Evolutionary conservation across 108 stramenopile genomes (phyloP).

Genomic region (Mediolabrus comicus): DNA sequence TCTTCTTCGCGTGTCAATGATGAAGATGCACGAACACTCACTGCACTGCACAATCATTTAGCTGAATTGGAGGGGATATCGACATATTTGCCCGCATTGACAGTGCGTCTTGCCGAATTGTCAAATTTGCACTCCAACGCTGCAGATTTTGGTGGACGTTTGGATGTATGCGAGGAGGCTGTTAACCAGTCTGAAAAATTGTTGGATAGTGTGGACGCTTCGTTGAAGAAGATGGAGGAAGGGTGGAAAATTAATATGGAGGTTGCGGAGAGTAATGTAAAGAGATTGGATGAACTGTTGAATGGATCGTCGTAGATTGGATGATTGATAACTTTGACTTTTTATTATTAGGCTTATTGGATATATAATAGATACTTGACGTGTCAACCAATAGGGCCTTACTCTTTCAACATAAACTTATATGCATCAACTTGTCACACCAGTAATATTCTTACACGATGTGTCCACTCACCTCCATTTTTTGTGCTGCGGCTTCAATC

Average conservation of each 20-base stretch:
- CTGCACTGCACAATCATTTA: slow-evolving; percentile 69
- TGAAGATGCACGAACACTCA: slow-evolving; percentile 68
- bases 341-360: no score
- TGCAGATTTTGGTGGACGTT: slow-evolving; percentile 51
- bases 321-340: no score
- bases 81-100: slow-evolving; percentile 59
- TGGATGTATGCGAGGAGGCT: slow-evolving; percentile 52
- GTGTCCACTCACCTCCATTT: no score
- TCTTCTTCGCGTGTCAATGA: slow-evolving; percentile 30
- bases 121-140: slow-evolving; percentile 63
- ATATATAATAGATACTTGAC: no score
- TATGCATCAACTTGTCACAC: no score
- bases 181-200: slow-evolving; percentile 40
- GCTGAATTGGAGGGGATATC: slow-evolving; percentile 70
- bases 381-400: no score
- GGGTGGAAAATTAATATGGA: slow-evolving; percentile 59
- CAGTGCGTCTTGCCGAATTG: slow-evolving; percentile 63
- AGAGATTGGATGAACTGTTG: slow-evolving; percentile 61
- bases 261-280: slow-evolving; percentile 64
- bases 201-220: slow-evolving; percentile 49
- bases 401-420: no score
- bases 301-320: neutral
- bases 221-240: slow-evolving; percentile 55
- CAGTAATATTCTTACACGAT: no score
- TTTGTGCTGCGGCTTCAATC: no score